Base-by-base conservation (phyloP, 257 asterid species). In the Linderniella brevidens region DNA sequence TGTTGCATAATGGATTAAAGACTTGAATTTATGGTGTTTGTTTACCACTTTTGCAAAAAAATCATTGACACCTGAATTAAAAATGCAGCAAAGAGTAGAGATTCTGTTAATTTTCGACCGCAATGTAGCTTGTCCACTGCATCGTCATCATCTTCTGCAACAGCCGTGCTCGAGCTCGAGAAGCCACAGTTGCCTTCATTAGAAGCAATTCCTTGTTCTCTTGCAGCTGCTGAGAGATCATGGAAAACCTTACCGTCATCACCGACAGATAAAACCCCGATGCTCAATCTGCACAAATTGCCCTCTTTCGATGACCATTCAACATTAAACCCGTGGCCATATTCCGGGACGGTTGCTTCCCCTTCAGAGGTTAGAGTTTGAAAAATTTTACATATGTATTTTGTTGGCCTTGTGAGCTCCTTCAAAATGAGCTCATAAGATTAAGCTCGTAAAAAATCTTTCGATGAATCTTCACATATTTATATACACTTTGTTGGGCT, bases 31-130 rank as follows among this genome's bases (percentile, higher is more conserved):
- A n/a, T n/a, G n/a, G n/a, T n/a, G n/a, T n/a, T n/a, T n/a, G n/a
- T n/a, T n/a, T n/a, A n/a, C n/a, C n/a, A n/a, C n/a, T n/a, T n/a
- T n/a, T n/a, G n/a, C n/a, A n/a, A n/a, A n/a, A n/a, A n/a, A n/a
- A n/a, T n/a, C n/a, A n/a, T n/a, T n/a, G n/a, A n/a, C n/a, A n/a
- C n/a, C 32, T 25, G 6, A 25, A 25, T 25, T 25, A 3, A 25
- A 25, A 25, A 25, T 78, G 80, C 95, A 88, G 98, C 92, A 35
- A 88, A 75, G 66, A 58, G 53, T 58, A 76, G 79, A 65, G 94
- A 70, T n/a, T 32, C 72, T 18, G 55, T 61, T 55, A 57, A 56
- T 61, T 62, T 68, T 48, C 76, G 78, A 65, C 62, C 87, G 19
- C 92, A 80, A 60, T 84, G 94, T 63, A 53, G 70, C 69, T 64